A percentile compares a stretch with the other conserved stretches of the same genome.
These are phyloP conservation scores for Colletotrichum agaves DNA, from an alignment of 2,329 filamentous ascomycete genomes.

Conservation along the genomic window DNA sequence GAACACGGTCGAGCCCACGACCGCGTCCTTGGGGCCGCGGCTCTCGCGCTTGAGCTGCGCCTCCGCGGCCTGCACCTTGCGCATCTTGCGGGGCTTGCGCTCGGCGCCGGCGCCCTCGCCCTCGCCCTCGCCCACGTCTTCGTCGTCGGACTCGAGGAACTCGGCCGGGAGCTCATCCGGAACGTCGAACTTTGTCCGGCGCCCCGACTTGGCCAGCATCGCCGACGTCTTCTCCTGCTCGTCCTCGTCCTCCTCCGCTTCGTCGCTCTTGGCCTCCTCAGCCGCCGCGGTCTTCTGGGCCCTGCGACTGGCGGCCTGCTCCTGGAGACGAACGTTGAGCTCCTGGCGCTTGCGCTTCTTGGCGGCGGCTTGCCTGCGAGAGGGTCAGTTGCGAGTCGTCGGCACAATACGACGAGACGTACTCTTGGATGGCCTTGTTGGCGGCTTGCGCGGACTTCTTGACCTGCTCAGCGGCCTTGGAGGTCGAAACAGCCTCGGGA, in stretches of 20 bases:
- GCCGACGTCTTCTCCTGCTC: slow-evolving; percentile 42
- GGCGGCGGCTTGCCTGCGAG: slow-evolving; percentile 58
- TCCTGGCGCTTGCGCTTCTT: slow-evolving; percentile 67
- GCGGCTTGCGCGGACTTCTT: slow-evolving; percentile 59
- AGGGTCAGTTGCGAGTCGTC: not conserved
- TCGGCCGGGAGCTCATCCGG: slow-evolving; percentile 63
- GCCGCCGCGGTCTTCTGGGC: slow-evolving; percentile 36
- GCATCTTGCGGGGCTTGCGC: slow-evolving; percentile 51
- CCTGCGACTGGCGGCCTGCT: slow-evolving; percentile 64
- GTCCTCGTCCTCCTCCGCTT: slow-evolving; percentile 32
- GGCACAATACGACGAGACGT: slow-evolving; percentile 40
- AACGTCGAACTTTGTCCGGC: slow-evolving; percentile 46
- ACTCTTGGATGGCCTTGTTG: slow-evolving; percentile 64
- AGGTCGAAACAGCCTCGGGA: slow-evolving; percentile 68
- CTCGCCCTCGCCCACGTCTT: slow-evolving; percentile 51
- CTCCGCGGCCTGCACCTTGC: slow-evolving; percentile 56
- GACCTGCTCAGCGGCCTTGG: slow-evolving; percentile 57
- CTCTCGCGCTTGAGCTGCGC: slow-evolving; percentile 50
- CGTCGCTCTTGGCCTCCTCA: slow-evolving; percentile 21
- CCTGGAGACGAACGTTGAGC: slow-evolving; percentile 63
- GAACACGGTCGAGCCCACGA: slow-evolving; percentile 65
- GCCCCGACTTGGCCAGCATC: slow-evolving; percentile 19
- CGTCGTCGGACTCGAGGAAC: slow-evolving; percentile 64
- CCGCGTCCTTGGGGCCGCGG: slow-evolving; percentile 53
- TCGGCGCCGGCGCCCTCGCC: slow-evolving; percentile 41